phyloP scores from a whole-genome alignment of 495 filamentous ascomycete species.

The Neurospora terricola region DNA sequence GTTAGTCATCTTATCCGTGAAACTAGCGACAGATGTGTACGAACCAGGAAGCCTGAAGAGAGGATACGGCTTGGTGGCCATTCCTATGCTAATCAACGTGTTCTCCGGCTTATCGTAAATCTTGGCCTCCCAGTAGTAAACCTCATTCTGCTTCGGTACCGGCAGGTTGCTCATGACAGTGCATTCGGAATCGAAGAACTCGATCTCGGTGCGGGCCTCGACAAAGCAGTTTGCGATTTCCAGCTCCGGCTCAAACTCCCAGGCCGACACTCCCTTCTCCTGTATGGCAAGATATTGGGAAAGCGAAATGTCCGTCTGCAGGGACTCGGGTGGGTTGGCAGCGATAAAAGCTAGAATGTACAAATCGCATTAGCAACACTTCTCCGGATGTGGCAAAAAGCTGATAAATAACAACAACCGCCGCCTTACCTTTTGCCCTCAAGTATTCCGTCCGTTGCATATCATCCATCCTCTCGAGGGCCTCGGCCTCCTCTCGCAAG shows the following conservation, averaged over 20 bases:
- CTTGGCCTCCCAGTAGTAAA: constrained; percentile 99
- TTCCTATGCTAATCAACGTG: constrained; percentile 75
- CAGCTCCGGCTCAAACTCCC: constrained; percentile 96
- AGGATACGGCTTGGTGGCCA: constrained; percentile 94
- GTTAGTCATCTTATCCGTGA: constrained; percentile 2
- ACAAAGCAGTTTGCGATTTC: constrained; percentile 99
- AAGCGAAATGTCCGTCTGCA: constrained; percentile 92
- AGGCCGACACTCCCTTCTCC: constrained; percentile 96
- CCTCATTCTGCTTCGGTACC: constrained; percentile 96
- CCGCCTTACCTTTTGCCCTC: constrained; percentile 76
- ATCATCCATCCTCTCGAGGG: constrained; percentile 93
- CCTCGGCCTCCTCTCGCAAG: constrained; percentile 84
- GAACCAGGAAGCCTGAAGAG: constrained; percentile 85
- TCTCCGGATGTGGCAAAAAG: neutral
- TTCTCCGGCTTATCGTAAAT: constrained; percentile 93
- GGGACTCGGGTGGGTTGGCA: constrained; percentile 89
- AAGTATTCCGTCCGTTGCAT: constrained; percentile 81
- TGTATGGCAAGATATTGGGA: constrained; percentile 97
- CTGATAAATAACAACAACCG: neutral
- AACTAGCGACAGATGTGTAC: neutral
- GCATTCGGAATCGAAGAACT: constrained; percentile 96
- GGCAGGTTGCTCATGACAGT: constrained; percentile 95
- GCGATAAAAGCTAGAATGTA: constrained; percentile 68
- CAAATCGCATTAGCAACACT: constrained; percentile 6
- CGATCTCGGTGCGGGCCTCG: constrained; percentile 89